phyloP scores from a whole-genome alignment of 2,329 filamentous ascomycete genomes.

The Xylariaceae sp. region DNA sequence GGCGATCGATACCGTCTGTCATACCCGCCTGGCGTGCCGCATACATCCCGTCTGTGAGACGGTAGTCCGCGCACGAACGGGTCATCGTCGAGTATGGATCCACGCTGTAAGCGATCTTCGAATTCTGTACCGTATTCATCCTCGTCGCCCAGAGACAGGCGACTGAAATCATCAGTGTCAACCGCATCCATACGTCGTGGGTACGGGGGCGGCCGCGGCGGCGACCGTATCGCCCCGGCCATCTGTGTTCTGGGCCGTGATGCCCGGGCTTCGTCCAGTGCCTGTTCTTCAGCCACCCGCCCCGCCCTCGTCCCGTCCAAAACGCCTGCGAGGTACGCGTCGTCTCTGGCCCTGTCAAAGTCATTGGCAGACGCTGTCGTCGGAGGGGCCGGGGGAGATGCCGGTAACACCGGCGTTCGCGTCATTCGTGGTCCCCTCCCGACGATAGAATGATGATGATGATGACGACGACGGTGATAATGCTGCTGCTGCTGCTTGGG shows the following conservation, averaged over 20 bases:
- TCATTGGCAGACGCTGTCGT: conserved; percentile 7
- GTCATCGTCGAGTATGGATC: conserved; percentile 30
- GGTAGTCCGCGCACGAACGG: conserved; percentile 21
- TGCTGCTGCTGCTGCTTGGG: conserved; percentile 2
- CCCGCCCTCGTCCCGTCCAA: conserved; percentile 10
- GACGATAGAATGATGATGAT: not conserved
- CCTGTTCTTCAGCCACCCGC: conserved; percentile 6
- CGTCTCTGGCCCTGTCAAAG: conserved; percentile 21
- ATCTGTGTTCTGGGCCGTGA: conserved; percentile 15
- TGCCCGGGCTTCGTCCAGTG: conserved; percentile 1
- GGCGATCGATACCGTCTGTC: conserved; percentile 8
- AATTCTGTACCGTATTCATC: conserved; percentile 24
- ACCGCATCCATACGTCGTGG: not conserved
- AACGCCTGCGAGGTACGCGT: conserved; percentile 26
- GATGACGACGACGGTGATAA: conserved; percentile 1
- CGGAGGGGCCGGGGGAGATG: not conserved
- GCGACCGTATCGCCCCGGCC: conserved; percentile 2
- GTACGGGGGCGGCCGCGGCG: conserved; percentile 3
- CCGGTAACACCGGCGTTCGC: not conserved
- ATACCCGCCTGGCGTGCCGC: not conserved
- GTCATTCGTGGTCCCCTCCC: not conserved
- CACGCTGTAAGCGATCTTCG: conserved; percentile 21
- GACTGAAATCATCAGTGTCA: conserved; percentile 12
- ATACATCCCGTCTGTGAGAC: not conserved
- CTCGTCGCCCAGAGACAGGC: conserved; percentile 21